Evolutionary conservation across 768 basidiomycete species (phyloP), one percentile per base, ranked within the genome.

Genomic region (Fomitopsis serialis): DNA sequence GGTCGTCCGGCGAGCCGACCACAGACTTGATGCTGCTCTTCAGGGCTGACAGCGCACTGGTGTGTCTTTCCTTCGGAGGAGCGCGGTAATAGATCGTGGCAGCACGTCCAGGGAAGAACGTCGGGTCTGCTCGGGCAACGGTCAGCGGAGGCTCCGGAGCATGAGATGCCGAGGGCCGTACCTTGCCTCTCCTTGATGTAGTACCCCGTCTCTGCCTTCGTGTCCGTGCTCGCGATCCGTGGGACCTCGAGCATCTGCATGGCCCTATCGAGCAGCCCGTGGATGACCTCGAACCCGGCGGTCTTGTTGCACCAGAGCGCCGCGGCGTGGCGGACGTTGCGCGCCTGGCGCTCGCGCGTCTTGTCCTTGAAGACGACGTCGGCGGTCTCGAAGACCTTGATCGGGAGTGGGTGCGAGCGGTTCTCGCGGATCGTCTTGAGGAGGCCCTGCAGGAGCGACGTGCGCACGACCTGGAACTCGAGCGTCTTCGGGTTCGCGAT

Each of bases 371-470:
- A 81, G 37, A 91, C 93, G 45, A 98, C 83, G 66, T 99, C 97
- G 6, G 92, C 87, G 2, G 89, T 80, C 71, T 99, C 97, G 66
- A 98, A 99, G 54, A 98, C 81, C 56, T 85, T 89, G 68, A 98
- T 82, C 3, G 97, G 97, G 13, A 99, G 77, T 0, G 96, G 68
- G 59, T 97, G 92, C 57, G 91, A 91, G 48, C 90, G 85, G 74
- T 99, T 99, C 74, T 99, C 97, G 61, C 97, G 87, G 43, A 97
- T 77, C 17, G 95, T 97, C 74, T 99, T 99, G 61, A 99, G 83
- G 43, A 99, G 82, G 48, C 97, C 97, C 13, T 96, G 95, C 7
- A 99, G 75, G 50, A 99, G 84, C 24, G 95, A 92, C 1, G 97
- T 98, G 57, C 97, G 89, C 42, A 98, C 93, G 54, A 98, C 89